Percentiles rank a stretch among this genome's conserved stretches.
These are phyloP conservation scores for Nicotiana tomentosiformis DNA, from an alignment of 257 asterid species.

Conservation along the genomic window DNA sequence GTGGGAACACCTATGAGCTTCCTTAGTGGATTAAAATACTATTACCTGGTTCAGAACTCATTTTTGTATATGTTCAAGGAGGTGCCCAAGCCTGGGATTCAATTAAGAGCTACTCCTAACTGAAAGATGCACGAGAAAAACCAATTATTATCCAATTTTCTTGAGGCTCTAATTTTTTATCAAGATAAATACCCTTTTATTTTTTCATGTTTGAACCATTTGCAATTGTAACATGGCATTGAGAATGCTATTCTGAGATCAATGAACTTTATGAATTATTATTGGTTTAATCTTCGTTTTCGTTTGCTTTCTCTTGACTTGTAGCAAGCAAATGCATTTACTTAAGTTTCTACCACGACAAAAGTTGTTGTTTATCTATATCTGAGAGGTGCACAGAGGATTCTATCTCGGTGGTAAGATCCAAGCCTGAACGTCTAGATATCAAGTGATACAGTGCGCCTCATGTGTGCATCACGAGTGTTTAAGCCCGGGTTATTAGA, in stretches of 20 bases:
- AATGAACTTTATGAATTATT: neutral
- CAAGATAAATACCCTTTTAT: neutral
- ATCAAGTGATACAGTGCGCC: no score
- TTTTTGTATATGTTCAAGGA: slow-evolving; percentile 68
- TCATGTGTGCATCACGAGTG: no score
- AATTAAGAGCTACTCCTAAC: slow-evolving; percentile 38
- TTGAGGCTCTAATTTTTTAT: neutral
- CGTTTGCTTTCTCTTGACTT: neutral
- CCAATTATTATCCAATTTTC: neutral
- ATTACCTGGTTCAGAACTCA: slow-evolving; percentile 53
- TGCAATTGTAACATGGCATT: neutral
- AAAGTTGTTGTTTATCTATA: no score
- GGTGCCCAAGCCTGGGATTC: slow-evolving; percentile 71
- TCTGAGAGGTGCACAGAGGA: no score
- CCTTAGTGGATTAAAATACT: slow-evolving; percentile 52
- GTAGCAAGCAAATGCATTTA: neutral
- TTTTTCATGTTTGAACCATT: neutral
- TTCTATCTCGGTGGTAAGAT: no score
- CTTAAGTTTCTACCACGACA: neutral
- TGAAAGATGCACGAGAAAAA: neutral
- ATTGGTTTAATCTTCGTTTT: neutral
- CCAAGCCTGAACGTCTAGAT: no score
- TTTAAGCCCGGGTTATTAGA: no score
- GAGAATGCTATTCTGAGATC: neutral
- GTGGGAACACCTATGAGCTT: slow-evolving; percentile 61